A percentile compares a stretch with the other conserved stretches of the same genome.
Conservation (phyloP, 768 basidiomycete genomes). For the Kondoa subrosea region DNA sequence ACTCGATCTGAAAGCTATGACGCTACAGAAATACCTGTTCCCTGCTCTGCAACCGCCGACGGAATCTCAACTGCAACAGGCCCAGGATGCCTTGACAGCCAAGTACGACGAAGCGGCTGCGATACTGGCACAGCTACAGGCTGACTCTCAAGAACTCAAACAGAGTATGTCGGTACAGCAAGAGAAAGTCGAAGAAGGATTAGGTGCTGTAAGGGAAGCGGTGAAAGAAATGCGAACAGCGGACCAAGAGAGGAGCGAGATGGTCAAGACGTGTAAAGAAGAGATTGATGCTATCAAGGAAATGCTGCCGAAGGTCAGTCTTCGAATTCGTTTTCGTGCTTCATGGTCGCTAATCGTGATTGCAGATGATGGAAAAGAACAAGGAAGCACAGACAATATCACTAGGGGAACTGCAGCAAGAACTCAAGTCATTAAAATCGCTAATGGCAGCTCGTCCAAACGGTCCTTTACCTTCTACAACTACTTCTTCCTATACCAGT, state of each 20-base stretch:
- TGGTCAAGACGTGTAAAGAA: constrained; percentile 78
- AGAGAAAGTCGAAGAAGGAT: constrained; percentile 51
- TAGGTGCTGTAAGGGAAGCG: constrained; percentile 52
- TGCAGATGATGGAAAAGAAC: constrained; percentile 84
- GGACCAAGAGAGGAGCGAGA: constrained; percentile 61
- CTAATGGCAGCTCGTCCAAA: constrained; percentile 37
- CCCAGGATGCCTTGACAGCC: constrained; percentile 62
- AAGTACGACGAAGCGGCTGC: constrained; percentile 81
- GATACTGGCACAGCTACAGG: constrained; percentile 60
- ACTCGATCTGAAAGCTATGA: neutral
- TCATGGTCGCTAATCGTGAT: constrained; percentile 8
- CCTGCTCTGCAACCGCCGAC: constrained; percentile 82
- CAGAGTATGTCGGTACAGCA: constrained; percentile 60
- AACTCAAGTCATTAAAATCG: constrained; percentile 83
- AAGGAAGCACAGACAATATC: constrained; percentile 70
- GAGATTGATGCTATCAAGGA: constrained; percentile 80
- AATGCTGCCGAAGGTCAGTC: constrained; percentile 71
- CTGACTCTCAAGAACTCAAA: constrained; percentile 55
- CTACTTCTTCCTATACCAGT: neutral
- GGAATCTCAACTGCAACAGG: constrained; percentile 71
- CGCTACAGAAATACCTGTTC: constrained; percentile 62
- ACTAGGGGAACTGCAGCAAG: constrained; percentile 71
- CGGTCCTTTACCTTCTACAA: neutral
- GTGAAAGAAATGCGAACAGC: constrained; percentile 60
- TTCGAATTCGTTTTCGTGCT: constrained; percentile 5